Conservation (phyloP, 2,329 filamentous ascomycete species). For the Fonsecaea pedrosoi region DNA sequence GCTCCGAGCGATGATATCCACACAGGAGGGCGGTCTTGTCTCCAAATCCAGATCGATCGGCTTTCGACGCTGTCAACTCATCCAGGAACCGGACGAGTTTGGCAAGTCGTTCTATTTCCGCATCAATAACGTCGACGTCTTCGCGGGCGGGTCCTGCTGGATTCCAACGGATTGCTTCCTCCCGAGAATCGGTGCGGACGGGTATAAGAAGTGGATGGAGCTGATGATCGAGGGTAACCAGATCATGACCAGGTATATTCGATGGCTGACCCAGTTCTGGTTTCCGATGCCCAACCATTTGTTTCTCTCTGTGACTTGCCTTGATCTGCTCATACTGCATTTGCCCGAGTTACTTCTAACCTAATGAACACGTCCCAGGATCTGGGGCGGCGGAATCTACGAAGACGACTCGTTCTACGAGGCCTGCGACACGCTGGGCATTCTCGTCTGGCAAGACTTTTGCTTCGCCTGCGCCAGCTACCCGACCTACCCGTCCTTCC, state of each 20-base stretch:
- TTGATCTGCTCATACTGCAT: neutral
- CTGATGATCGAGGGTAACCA: conserved; percentile 67
- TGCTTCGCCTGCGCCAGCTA: conserved; percentile 81
- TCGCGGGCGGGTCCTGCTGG: conserved; percentile 72
- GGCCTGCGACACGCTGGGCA: conserved; percentile 75
- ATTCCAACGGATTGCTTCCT: conserved; percentile 69
- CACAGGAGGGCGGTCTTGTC: conserved; percentile 51
- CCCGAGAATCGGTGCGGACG: conserved; percentile 59
- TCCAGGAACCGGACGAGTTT: conserved; percentile 54
- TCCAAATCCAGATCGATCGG: conserved; percentile 57
- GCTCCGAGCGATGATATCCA: conserved; percentile 54
- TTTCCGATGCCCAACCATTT: neutral
- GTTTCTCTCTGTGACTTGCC: neutral
- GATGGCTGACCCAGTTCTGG: neutral
- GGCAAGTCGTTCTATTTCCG: conserved; percentile 70
- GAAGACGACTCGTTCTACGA: conserved; percentile 77
- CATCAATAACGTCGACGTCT: conserved; percentile 69
- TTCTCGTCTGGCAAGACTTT: conserved; percentile 90
- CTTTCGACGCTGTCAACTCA: conserved; percentile 58
- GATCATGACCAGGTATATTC: conserved; percentile 58
- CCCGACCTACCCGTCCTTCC: conserved; percentile 68
- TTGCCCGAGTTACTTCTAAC: neutral
- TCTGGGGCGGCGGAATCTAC: conserved; percentile 80
- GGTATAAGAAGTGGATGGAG: conserved; percentile 66
- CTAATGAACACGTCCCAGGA: conserved; percentile 43